These are phyloP conservation scores for Helicocarpus griseus DNA, from an alignment of 2,329 filamentous ascomycete species.

Conservation along the genomic window DNA sequence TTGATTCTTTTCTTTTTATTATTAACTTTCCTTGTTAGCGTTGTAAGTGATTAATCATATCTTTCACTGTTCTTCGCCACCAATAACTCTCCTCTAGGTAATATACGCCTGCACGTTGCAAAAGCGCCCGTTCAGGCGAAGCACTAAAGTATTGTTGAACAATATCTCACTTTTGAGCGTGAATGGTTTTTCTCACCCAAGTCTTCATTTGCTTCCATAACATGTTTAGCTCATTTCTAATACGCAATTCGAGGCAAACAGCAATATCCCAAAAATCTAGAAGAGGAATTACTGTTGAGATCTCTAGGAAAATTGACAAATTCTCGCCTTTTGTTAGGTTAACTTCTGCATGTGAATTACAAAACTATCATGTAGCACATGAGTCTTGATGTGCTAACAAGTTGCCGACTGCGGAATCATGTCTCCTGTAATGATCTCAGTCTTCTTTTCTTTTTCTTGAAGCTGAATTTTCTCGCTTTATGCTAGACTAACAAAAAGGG, in stretches of 20 bases:
- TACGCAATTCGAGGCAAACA: background rate
- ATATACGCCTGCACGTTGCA: background rate
- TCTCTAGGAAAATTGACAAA: background rate
- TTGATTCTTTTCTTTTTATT: background rate
- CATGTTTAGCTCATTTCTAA: background rate
- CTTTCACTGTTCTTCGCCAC: no score
- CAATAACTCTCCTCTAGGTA: background rate
- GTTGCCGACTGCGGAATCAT: no score
- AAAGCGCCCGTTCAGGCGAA: background rate
- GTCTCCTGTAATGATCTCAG: no score
- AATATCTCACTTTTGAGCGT: background rate
- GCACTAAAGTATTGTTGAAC: background rate
- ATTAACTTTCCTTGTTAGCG: background rate
- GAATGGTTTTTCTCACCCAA: background rate
- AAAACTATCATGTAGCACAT: no score
- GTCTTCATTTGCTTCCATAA: background rate
- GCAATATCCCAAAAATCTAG: background rate
- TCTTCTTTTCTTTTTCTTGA: no score
- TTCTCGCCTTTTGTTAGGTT: no score
- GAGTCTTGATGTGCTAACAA: no score
- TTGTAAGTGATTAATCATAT: background rate
- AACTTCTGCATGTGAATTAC: no score
- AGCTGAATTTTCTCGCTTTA: no score
- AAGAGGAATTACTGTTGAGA: background rate
- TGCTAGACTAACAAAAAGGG: no score